These are phyloP conservation scores for Pseudogymnoascus sp. DNA, from an alignment of 2,329 filamentous ascomycete species.

Conservation along the genomic window DNA sequence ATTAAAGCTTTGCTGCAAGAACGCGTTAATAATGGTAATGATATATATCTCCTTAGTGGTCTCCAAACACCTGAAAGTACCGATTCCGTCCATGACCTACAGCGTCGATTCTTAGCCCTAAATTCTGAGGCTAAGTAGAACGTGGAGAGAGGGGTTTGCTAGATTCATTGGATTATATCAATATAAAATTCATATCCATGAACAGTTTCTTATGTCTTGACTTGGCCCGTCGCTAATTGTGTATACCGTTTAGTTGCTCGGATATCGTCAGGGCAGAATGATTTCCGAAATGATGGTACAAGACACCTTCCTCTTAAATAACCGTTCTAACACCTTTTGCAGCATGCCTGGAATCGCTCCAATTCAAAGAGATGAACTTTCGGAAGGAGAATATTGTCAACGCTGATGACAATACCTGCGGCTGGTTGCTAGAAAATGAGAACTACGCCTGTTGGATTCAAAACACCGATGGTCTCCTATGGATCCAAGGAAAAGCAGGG, in stretches of 20 bases:
- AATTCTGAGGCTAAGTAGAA: neutral
- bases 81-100: neutral
- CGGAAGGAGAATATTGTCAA: neutral
- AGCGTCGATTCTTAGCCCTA: neutral
- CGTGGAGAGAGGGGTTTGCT: neutral
- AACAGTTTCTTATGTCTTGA: neutral
- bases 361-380: neutral
- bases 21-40: neutral
- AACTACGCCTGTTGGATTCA: neutral
- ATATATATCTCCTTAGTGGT: neutral
- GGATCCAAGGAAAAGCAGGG: slow-evolving; percentile 17
- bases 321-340: neutral
- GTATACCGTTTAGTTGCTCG: neutral
- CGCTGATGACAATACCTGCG: slow-evolving; percentile 9
- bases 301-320: neutral
- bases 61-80: neutral
- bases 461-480: slow-evolving; percentile 13
- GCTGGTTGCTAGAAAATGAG: slow-evolving; percentile 12
- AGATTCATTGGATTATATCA: neutral
- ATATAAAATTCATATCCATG: neutral
- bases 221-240: neutral
- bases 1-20: neutral
- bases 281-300: neutral
- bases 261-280: neutral
- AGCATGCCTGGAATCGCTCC: neutral